Evolutionary conservation across 2,329 filamentous ascomycete species (phyloP).

Genomic region (Pezicula radicicola): DNA sequence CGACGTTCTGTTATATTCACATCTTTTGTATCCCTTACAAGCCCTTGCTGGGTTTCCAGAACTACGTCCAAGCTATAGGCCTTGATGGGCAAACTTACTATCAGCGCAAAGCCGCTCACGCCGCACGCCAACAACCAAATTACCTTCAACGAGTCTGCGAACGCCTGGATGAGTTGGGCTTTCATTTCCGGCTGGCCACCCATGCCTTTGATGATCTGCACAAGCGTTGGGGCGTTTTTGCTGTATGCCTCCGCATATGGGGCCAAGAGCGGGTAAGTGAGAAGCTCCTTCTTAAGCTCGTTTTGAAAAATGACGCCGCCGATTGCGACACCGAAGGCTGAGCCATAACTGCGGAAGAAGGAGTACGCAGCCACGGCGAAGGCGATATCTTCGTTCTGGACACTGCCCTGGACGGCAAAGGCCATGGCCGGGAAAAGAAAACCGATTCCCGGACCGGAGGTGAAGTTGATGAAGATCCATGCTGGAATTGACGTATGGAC

Average conservation of each 20-base stretch:
- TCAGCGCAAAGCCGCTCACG: too few species aligned
- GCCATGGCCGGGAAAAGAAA: conserved; percentile 59
- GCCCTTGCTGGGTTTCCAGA: too few species aligned
- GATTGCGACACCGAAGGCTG: conserved; percentile 60
- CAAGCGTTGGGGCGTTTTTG: not conserved
- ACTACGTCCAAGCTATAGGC: too few species aligned
- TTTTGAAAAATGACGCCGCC: conserved; percentile 69
- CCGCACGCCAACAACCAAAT: not conserved
- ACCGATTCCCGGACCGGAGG: conserved; percentile 57
- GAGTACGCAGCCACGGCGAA: conserved; percentile 59
- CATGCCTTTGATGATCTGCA: not conserved
- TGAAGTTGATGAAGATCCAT: conserved; percentile 57
- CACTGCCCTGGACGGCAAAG: conserved; percentile 59
- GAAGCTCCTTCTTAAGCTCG: conserved; percentile 22
- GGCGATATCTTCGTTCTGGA: conserved; percentile 50
- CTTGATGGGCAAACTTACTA: too few species aligned
- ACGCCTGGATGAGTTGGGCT: not conserved
- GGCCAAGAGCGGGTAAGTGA: not conserved
- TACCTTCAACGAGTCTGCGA: not conserved
- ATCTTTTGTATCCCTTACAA: too few species aligned
- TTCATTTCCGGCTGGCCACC: not conserved
- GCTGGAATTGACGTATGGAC: conserved; percentile 43
- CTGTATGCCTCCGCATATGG: not conserved
- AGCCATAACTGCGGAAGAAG: conserved; percentile 63
- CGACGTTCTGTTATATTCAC: too few species aligned